Evolutionary conservation across 208 protist genomes (phyloP), one percentile per base, ranked within the genome.

Genomic region (Wallacemonas collosoma): DNA sequence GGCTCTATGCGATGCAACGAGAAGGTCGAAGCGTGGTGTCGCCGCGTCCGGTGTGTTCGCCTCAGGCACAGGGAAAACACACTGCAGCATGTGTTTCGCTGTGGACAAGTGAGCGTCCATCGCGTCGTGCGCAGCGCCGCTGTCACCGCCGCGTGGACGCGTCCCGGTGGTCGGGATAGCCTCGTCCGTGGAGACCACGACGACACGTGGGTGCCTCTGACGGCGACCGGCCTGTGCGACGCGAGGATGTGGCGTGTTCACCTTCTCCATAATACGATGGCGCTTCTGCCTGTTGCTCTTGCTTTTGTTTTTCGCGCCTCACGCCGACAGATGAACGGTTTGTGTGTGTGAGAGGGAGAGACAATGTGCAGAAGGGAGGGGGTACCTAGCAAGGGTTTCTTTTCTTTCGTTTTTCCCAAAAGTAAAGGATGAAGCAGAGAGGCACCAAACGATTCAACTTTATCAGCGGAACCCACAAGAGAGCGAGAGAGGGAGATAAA

Each of bases 81-180:
- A 55, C 53, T 85, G 67, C 14, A 87, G 60, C 85, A 90, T 90
- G 2, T 69, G 50, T 38, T 74, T 65, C 26, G 77, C 80, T 15
- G 54, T 35, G 4, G 47, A 58, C 60, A 65, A 44, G 36, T 79
- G 51, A 15, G 68, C 64, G n/a, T 41, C 47, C 39, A 67, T 4
- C 11, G 43, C 61, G 38, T 82, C 72, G 6, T 17, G 44, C 50
- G 40, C n/a, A 45, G 63, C 41, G 48, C 70, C 66, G 12, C 48
- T 54, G 17, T 55, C 55, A 50, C 45, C 12, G 45, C 45, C 8
- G 8, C 12, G 45, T 14, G 8, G 14, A 51, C 36, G 5, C 76
- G 38, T 14, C 58, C 61, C 26, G 76, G 63, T 17, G 3, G 67
- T 12, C 72, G 51, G 12, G 58, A 57, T 8, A 51, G 77, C 58